Percentiles rank a stretch among this genome's conserved stretches.
Evolutionary conservation across 768 basidiomycete species (phyloP).

Genomic region (Lactifluus rugatus): DNA sequence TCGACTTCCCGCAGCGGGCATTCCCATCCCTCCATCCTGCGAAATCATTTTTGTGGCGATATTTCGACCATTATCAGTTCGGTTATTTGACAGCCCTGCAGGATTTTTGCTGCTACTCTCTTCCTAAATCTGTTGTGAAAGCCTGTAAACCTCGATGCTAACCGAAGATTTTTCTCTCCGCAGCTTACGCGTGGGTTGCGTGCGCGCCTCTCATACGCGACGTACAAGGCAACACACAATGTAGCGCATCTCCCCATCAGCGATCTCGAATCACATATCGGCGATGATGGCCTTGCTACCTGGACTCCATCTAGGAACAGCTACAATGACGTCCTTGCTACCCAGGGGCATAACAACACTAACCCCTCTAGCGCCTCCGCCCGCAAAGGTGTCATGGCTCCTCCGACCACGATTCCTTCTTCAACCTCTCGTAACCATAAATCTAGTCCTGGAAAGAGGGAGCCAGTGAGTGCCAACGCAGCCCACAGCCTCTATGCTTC

Average conservation of each 20-base stretch:
- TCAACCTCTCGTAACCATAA: constrained; percentile 11
- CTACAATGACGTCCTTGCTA: constrained; percentile 44
- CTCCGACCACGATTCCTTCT: constrained; percentile 27
- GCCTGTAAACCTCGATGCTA: constrained; percentile 15
- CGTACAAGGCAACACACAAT: constrained; percentile 75
- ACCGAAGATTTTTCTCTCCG: constrained; percentile 21
- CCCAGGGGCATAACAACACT: constrained; percentile 36
- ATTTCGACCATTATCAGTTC: background rate
- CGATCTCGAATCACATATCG: constrained; percentile 60
- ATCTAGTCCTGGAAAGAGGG: constrained; percentile 21
- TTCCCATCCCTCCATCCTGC: background rate
- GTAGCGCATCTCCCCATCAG: constrained; percentile 53
- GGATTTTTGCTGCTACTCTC: background rate
- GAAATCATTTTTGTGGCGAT: background rate
- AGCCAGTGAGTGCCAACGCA: constrained; percentile 30
- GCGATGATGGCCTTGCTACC: constrained; percentile 28
- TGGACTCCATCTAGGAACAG: constrained; percentile 26
- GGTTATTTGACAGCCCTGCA: background rate
- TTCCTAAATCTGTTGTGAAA: background rate
- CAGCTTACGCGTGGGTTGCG: constrained; percentile 77
- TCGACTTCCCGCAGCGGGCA: background rate
- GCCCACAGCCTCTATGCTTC: constrained; percentile 60
- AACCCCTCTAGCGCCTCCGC: constrained; percentile 20
- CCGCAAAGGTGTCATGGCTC: constrained; percentile 37
- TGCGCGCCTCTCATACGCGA: constrained; percentile 72